Base-by-base conservation (phyloP, 139 green algal species). In the Micractinium conductrix region DNA sequence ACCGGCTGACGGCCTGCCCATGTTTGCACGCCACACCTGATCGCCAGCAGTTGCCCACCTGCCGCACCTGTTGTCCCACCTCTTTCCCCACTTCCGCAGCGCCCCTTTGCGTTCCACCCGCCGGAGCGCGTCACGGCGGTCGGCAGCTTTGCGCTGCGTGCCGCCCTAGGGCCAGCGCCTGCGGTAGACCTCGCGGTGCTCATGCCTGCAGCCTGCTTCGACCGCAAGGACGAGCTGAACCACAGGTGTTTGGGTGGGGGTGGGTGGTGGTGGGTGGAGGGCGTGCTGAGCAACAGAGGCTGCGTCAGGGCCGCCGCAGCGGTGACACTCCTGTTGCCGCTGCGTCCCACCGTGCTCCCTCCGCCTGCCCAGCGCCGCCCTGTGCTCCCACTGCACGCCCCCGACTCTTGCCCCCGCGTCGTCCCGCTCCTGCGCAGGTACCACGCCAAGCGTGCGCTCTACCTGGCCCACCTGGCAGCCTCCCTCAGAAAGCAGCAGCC, bases 141-240 rank as follows among this genome's bases (percentile, higher is more conserved):
- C 40, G 92, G 92, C 84, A 92, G 88, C 80, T 91, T 88, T 42
- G 85, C 80, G 3, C 42, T 73, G 42, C 63, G 67, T 2, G 74
- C 79, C 2, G 62, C 85, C 2, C 63, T 83, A 4, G 80, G 50
- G 7, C 86, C 86, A 7, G 24, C 70, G 10, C n/a, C 38, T 0
- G 69, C 55, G 42, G 60, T 95, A 21, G 93, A 95, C 67, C 58
- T 97, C 12, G 93, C 90, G 1, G n/a, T 97, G 28, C 63, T 88
- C 40, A 92, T 97, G 30, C 94, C 94, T 0, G 68, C 60, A 2
- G 63, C 73, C n/a, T 93, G 93, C 84, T 87, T 96, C 14, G 86
- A 92, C 33, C 71, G 91, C 55, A 96, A 96, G 85, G 93, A 95
- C 68, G 85, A 94, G 33, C 84, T 97, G 10, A 95, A 96, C 81